phyloP scores from a whole-genome alignment of 441 rosid genomes.

The Adansonia grandidieri region DNA sequence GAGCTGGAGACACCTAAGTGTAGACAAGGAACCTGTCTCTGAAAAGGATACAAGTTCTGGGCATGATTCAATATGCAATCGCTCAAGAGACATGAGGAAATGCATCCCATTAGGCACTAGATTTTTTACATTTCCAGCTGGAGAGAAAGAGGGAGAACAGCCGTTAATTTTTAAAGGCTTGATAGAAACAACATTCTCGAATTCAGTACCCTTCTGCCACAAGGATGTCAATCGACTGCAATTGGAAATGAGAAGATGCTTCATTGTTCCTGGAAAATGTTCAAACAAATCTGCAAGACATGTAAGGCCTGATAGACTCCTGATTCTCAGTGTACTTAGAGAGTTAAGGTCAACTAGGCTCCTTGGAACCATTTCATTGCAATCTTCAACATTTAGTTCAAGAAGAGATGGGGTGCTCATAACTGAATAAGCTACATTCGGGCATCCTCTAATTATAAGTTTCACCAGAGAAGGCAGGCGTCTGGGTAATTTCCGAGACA shows the following conservation, averaged over 20 bases:
- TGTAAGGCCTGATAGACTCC: neutral
- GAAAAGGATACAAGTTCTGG: slow-evolving; percentile 14
- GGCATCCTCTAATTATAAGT: slow-evolving; percentile 19
- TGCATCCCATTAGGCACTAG: neutral
- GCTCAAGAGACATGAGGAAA: neutral
- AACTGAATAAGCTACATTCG: slow-evolving; percentile 11
- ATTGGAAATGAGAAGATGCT: slow-evolving; percentile 1
- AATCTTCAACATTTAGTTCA: slow-evolving; percentile 24
- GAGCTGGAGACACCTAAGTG: slow-evolving; percentile 1
- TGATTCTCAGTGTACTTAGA: slow-evolving; percentile 8
- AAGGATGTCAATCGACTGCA: slow-evolving; percentile 10
- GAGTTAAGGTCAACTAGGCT: slow-evolving; percentile 18
- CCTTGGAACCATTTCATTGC: neutral
- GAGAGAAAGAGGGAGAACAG: neutral
- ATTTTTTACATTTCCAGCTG: neutral
- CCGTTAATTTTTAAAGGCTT: neutral
- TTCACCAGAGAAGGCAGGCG: slow-evolving; percentile 20
- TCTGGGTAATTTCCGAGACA: slow-evolving; percentile 16
- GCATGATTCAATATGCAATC: slow-evolving; percentile 17
- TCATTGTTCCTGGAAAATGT: slow-evolving; percentile 17
- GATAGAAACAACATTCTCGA: neutral
- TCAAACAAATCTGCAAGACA: neutral
- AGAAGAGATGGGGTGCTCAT: slow-evolving; percentile 18
- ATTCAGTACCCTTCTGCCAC: neutral
- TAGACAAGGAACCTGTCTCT: neutral